These are phyloP conservation scores for Trifolium pratense DNA, from an alignment of 306 rosid genomes.

Conservation along the genomic window DNA sequence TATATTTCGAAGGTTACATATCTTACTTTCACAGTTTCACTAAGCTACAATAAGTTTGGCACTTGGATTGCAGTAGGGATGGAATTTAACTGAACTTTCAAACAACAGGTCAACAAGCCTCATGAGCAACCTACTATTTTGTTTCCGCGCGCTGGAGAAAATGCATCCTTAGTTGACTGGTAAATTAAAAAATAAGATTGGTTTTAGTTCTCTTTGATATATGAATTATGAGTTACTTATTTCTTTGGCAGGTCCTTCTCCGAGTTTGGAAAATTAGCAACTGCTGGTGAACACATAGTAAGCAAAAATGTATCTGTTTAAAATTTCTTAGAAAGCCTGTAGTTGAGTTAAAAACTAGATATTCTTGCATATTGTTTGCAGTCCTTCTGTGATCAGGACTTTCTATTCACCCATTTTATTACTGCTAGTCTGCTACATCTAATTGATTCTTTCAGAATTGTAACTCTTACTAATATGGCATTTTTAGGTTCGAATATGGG, in stretches of 20 bases:
- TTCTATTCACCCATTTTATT: background rate
- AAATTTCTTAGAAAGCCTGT: too few species aligned
- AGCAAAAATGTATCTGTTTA: background rate
- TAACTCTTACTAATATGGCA: background rate
- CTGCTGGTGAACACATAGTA: conserved; percentile 90
- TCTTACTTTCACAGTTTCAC: conserved; percentile 34
- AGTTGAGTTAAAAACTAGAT: too few species aligned
- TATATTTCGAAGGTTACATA: conserved; percentile 79
- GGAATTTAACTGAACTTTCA: conserved; percentile 34
- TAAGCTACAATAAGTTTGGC: conserved; percentile 7
- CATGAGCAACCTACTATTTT: conserved; percentile 58
- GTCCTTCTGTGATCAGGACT: background rate
- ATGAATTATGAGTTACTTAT: background rate
- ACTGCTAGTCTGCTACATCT: too few species aligned
- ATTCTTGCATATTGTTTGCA: background rate
- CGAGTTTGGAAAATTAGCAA: conserved; percentile 79
- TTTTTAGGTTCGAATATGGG: too few species aligned
- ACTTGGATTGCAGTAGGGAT: conserved; percentile 1
- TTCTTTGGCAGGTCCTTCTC: conserved; percentile 60
- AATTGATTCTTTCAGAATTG: conserved; percentile 23
- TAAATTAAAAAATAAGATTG: conserved; percentile 43
- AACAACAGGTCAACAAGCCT: conserved; percentile 75
- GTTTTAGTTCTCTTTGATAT: conserved; percentile 25
- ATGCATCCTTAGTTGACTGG: conserved; percentile 71
- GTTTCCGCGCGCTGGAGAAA: conserved; percentile 47